phyloP scores from a whole-genome alignment of 2,329 filamentous ascomycete genomes.

The Calonectria crousiana region DNA sequence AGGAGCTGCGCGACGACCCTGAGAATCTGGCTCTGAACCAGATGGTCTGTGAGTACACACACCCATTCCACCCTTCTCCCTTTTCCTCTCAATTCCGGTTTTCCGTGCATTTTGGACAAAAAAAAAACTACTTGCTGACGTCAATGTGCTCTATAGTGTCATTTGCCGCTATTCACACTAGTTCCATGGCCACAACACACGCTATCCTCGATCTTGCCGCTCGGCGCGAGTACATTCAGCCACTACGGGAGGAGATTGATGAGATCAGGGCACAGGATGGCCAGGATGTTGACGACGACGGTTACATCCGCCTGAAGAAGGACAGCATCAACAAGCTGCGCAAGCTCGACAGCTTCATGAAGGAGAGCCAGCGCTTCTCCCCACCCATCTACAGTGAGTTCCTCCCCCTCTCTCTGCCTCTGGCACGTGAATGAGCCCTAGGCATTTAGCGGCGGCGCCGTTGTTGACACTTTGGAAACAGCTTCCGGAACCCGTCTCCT shows the following conservation, averaged over 20 bases:
- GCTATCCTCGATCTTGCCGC: slow-evolving; percentile 38
- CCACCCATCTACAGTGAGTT: slow-evolving; percentile 37
- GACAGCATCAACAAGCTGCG: slow-evolving; percentile 24
- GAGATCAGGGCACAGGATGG: background rate
- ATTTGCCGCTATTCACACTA: slow-evolving; percentile 34
- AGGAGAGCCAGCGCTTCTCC: slow-evolving; percentile 37
- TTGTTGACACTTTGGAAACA: background rate
- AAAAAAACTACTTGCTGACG: background rate
- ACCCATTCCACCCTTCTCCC: background rate
- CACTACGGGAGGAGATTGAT: slow-evolving; percentile 28
- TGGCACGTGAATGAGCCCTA: background rate
- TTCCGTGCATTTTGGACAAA: background rate
- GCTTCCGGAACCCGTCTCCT: slow-evolving; percentile 16
- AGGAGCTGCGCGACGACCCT: slow-evolving; percentile 13
- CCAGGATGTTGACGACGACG: slow-evolving; percentile 18
- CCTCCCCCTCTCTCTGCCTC: background rate
- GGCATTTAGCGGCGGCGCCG: background rate
- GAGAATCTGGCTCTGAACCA: slow-evolving; percentile 25
- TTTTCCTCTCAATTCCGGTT: background rate
- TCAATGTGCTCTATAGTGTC: background rate
- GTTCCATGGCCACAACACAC: slow-evolving; percentile 32
- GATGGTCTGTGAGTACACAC: slow-evolving; percentile 19
- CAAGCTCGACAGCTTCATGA: slow-evolving; percentile 41
- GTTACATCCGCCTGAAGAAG: slow-evolving; percentile 20
- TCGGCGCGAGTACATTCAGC: slow-evolving; percentile 25